A percentile compares a stretch with the other conserved stretches of the same genome.
phyloP scores from a whole-genome alignment of 306 rosid species.

The Quercus ilex region DNA sequence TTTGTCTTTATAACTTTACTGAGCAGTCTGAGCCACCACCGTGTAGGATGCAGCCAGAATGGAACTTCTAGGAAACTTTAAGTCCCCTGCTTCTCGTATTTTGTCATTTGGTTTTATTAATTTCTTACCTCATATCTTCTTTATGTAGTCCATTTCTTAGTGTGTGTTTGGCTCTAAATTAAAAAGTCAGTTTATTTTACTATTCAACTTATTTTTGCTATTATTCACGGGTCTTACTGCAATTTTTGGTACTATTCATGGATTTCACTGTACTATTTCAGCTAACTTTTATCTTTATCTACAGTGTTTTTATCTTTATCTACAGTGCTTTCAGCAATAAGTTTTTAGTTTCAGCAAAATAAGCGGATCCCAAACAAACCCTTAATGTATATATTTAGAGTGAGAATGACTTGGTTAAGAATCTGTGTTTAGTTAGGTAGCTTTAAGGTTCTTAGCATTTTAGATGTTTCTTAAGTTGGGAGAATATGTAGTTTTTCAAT shows the following conservation, averaged over 20 bases:
- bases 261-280: too few relatives aligned
- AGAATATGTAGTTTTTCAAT: constrained; percentile 21
- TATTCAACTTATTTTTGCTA: too few relatives aligned
- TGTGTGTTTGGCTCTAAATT: too few relatives aligned
- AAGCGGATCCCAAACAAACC: too few relatives aligned
- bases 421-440: constrained; percentile 4
- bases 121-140: neutral
- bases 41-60: neutral
- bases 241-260: too few relatives aligned
- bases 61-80: neutral
- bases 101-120: neutral
- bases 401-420: constrained; percentile 1
- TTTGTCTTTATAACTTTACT: neutral
- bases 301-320: too few relatives aligned
- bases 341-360: too few relatives aligned
- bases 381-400: constrained; percentile 16
- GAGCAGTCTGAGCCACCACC: neutral
- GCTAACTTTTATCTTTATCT: too few relatives aligned
- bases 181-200: too few relatives aligned
- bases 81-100: neutral
- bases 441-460: neutral
- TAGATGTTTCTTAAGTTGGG: neutral
- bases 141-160: constrained; percentile 23
- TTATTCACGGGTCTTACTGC: too few relatives aligned
- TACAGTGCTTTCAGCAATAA: too few relatives aligned